Evolutionary conservation across 169 alveolate genomes (phyloP).

Genomic region (Plasmodium malariae): DNA sequence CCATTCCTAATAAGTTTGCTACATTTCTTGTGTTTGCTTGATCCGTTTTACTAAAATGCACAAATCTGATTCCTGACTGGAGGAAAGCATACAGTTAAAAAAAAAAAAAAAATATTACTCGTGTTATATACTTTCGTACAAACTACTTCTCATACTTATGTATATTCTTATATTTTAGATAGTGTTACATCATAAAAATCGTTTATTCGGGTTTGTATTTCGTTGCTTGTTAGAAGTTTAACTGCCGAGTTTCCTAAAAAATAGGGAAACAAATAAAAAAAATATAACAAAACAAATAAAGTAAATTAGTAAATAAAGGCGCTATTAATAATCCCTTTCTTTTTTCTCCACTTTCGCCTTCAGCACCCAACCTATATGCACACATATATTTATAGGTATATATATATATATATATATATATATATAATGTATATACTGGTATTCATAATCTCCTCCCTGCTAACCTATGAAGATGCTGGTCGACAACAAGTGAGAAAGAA

Average conservation of each 20-base stretch:
- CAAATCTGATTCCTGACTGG: constrained; percentile 86
- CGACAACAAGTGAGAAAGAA: constrained; percentile 44
- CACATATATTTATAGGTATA: not conserved
- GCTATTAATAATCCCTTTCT: not conserved
- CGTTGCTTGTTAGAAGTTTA: constrained; percentile 50
- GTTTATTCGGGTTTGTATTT: constrained; percentile 46
- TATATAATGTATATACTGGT: not conserved
- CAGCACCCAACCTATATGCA: no score
- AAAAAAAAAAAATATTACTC: not conserved
- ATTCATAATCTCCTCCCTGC: not conserved
- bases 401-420: not conserved
- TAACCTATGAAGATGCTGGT: constrained; percentile 68
- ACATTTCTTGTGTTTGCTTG: constrained; percentile 82
- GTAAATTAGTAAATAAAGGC: not conserved
- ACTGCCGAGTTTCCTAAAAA: constrained; percentile 65
- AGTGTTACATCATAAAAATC: constrained; percentile 46
- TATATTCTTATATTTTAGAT: not conserved
- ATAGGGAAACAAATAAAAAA: not conserved
- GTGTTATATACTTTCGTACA: not conserved
- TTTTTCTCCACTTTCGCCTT: no score
- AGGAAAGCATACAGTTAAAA: no score
- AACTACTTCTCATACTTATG: not conserved
- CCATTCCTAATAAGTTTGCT: constrained; percentile 86
- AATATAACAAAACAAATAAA: not conserved
- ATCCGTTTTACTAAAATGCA: constrained; percentile 83